Evolutionary conservation across 2,329 filamentous ascomycete genomes (phyloP).

Genomic region (Cladosporium oxysporum): DNA sequence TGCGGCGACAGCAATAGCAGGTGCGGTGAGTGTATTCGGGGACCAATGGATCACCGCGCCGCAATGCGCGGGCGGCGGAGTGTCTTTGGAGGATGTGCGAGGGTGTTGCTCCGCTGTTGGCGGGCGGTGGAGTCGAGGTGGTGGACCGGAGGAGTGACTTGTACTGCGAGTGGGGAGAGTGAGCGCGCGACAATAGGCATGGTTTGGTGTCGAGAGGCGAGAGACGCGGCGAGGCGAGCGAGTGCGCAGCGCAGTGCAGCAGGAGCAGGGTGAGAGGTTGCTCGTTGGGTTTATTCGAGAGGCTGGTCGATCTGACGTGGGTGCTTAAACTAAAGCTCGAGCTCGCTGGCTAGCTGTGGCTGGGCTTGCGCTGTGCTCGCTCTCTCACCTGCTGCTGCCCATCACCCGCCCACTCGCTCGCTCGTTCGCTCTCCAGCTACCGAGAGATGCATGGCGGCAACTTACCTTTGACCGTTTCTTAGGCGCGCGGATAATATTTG

Average conservation of each 20-base stretch:
- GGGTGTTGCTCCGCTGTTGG: neutral
- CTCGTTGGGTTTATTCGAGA: slow-evolving; percentile 4
- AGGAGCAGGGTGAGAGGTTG: neutral
- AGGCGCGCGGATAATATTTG: neutral
- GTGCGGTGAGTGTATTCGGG: neutral
- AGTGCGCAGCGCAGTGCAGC: neutral
- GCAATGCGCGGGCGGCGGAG: slow-evolving; percentile 20
- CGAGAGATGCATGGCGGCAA: neutral
- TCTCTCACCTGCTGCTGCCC: neutral
- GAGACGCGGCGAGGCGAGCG: neutral
- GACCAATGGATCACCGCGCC: slow-evolving; percentile 21
- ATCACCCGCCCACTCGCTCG: neutral
- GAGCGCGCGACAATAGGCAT: slow-evolving; percentile 17
- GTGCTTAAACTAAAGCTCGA: slow-evolving; percentile 1
- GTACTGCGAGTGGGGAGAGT: neutral
- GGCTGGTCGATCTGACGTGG: slow-evolving; percentile 16
- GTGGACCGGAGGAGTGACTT: neutral
- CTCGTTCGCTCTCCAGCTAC: neutral
- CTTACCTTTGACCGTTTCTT: neutral
- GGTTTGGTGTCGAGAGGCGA: neutral
- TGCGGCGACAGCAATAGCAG: slow-evolving; percentile 3
- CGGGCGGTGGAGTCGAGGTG: neutral
- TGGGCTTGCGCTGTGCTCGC: slow-evolving; percentile 6
- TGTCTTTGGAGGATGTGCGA: neutral
- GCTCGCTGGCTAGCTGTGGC: neutral